Base-by-base conservation (phyloP, 202 grass and related monocot species). In the Schoenoplectus tabernaemontani region DNA sequence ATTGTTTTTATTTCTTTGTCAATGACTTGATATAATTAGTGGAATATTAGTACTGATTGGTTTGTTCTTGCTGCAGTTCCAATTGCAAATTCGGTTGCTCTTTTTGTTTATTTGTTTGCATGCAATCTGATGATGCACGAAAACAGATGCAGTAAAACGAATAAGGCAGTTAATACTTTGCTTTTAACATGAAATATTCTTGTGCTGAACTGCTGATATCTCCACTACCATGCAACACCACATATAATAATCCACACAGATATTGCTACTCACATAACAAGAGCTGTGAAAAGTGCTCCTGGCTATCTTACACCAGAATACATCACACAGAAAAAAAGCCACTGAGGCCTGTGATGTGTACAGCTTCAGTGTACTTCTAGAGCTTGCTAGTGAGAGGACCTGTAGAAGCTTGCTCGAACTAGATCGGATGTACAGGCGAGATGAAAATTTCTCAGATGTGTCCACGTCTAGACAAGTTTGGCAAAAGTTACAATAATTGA, bases 221-320 rank as follows among this genome's bases (percentile, higher is more conserved):
- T 92, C 73, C 93, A 96, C 83, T 77, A 85, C 56, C 83, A 85
- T 9, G 76, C 37, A 33, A 90, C 86, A 56, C 88, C 88, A 8
- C 82, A 76, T 32, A n/a, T n/a, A n/a, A 92, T 88, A 77, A 80
- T 86, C 88, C 93, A 92, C 48, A 51, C 82, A 61, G 88, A 96
- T 70, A 78, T 44, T 68, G 77, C 73, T 32, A 82, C 84, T 41
- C 84, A 90, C 62, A 70, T 88, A 53, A 90, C 89, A 47, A 87
- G 89, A 69, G 77, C 69, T 2, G 56, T 79, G 23, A 91, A 96
- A 82, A 89, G 82, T 19, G 88, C 91, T 51, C 86, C 82, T 39
- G 87, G 87, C 23, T 96, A 90, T 82, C 82, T 92, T 77, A 86
- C 90, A 70, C 93, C 93, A 50, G 93, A 96, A 65, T 96, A 85